Percentiles rank a stretch among this genome's conserved stretches.
Evolutionary conservation across 2,329 filamentous ascomycete genomes (phyloP).

Genomic region (Aspergillus vadensis): DNA sequence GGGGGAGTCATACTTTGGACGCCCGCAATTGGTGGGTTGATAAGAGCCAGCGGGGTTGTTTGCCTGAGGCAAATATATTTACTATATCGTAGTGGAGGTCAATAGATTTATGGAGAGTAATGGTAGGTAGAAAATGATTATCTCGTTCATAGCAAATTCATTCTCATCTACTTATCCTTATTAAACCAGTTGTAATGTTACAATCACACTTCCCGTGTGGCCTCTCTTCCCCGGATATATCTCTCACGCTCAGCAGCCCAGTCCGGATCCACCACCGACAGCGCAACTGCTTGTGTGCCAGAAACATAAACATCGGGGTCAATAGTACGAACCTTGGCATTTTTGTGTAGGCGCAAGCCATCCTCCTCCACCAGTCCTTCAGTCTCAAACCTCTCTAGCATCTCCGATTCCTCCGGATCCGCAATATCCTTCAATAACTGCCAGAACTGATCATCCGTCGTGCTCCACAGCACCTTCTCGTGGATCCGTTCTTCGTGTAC

Average conservation of each 20-base stretch:
- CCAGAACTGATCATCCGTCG: constrained; percentile 43
- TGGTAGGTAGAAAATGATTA: background rate
- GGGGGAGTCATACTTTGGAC: background rate
- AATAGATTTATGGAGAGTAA: background rate
- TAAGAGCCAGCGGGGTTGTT: background rate
- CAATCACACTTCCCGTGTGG: background rate
- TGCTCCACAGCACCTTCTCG: constrained; percentile 36
- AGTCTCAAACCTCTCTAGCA: background rate
- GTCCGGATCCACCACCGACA: constrained; percentile 3
- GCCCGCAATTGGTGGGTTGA: background rate
- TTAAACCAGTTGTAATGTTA: too few species aligned
- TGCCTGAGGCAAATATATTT: background rate
- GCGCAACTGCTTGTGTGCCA: background rate
- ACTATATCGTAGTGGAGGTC: too few species aligned
- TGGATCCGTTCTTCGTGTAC: constrained; percentile 25
- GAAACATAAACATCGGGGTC: background rate
- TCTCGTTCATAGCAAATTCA: background rate
- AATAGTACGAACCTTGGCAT: constrained; percentile 3
- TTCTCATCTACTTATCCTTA: too few species aligned
- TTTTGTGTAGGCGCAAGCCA: background rate
- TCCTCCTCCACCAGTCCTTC: background rate
- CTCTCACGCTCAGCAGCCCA: constrained; percentile 4
- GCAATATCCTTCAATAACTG: constrained; percentile 28
- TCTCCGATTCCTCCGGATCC: constrained; percentile 11
- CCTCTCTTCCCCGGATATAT: constrained; percentile 1